A percentile compares a stretch with the other conserved stretches of the same genome.
phyloP scores from a whole-genome alignment of 768 basidiomycete species.

The Rhizopogon vulgaris region DNA sequence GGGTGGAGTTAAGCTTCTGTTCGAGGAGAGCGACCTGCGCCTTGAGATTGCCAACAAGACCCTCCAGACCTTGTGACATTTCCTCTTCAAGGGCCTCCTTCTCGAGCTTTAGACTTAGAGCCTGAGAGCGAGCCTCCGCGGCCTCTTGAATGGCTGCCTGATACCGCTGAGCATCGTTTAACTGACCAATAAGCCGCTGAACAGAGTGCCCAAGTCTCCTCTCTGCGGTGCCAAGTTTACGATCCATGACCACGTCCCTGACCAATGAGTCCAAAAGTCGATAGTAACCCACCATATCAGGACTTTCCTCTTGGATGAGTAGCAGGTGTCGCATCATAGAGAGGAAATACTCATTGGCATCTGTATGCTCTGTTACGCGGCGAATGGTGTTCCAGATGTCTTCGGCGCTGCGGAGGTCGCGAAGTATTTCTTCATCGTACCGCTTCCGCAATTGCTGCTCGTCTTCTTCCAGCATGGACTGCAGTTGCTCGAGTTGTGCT shows the following conservation, averaged over 20 bases:
- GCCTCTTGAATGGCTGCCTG: conserved; percentile 78
- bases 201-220: conserved; percentile 86
- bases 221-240: conserved; percentile 80
- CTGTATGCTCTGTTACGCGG: conserved; percentile 69
- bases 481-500: conserved; percentile 57
- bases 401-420: conserved; percentile 71
- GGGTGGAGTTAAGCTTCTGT: conserved; percentile 70
- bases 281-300: conserved; percentile 80
- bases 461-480: conserved; percentile 63
- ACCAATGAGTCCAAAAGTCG: conserved; percentile 88
- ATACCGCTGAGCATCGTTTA: conserved; percentile 84
- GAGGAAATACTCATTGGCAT: conserved; percentile 78
- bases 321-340: conserved; percentile 94
- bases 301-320: conserved; percentile 84
- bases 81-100: conserved; percentile 82
- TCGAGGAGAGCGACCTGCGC: conserved; percentile 61
- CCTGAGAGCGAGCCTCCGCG: conserved; percentile 55
- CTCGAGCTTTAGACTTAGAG: conserved; percentile 66
- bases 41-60: conserved; percentile 80
- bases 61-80: conserved; percentile 73
- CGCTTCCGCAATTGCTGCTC: conserved; percentile 66
- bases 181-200: conserved; percentile 78
- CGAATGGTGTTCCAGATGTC: conserved; percentile 85
- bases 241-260: conserved; percentile 88
- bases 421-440: conserved; percentile 69